Evolutionary conservation across 2,329 filamentous ascomycete species (phyloP).

Genomic region (Aspergillus hortae): DNA sequence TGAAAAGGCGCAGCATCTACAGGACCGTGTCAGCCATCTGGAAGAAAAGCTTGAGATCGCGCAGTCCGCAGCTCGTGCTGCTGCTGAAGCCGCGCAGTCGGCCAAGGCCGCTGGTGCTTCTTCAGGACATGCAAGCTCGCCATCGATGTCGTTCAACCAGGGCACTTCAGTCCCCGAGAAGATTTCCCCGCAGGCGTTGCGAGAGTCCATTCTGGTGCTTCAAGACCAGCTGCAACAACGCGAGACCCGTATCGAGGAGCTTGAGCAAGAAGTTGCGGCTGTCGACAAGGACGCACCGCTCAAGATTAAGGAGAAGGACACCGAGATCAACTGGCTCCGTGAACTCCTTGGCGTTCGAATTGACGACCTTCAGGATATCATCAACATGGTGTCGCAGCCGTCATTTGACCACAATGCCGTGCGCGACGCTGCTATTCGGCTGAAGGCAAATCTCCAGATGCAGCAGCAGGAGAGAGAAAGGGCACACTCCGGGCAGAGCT

Average conservation of each 20-base stretch:
- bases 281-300: constrained; percentile 72
- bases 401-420: constrained; percentile 74
- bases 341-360: constrained; percentile 88
- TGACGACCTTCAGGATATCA: constrained; percentile 89
- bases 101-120: constrained; percentile 43
- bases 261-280: constrained; percentile 67
- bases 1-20: constrained; percentile 78
- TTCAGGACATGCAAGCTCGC: constrained; percentile 43
- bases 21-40: constrained; percentile 78
- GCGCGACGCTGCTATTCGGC: constrained; percentile 85
- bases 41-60: constrained; percentile 90
- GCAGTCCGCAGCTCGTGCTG: constrained; percentile 79
- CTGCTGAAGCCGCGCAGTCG: constrained; percentile 69
- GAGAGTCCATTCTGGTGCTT: constrained; percentile 92
- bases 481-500: constrained; percentile 62
- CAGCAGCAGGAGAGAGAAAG: constrained; percentile 93
- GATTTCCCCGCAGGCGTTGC: constrained; percentile 88
- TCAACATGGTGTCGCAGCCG: constrained; percentile 70
- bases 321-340: constrained; percentile 91
- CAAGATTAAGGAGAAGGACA: constrained; percentile 87
- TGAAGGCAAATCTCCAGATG: constrained; percentile 95
- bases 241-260: constrained; percentile 81
- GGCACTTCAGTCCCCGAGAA: constrained; percentile 65
- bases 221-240: constrained; percentile 96
- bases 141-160: constrained; percentile 45